Percentiles rank a stretch among this genome's conserved stretches.
These are phyloP conservation scores for Silene noctiflora DNA, from an alignment of 179 eudicot genomes.

Conservation along the genomic window DNA sequence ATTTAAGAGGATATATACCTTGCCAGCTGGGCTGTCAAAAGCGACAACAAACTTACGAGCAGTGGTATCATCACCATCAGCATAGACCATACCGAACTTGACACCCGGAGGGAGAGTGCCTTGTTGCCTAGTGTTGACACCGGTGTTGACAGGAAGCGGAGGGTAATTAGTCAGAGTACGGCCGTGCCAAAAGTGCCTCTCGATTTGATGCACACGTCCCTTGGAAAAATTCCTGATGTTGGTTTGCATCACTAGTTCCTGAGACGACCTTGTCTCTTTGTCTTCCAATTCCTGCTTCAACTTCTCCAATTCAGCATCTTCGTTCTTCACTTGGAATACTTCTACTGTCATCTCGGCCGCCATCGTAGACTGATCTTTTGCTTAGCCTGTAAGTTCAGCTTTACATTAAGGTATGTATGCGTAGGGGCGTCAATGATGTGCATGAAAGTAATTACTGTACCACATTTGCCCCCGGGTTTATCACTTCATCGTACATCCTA, in stretches of 20 bases:
- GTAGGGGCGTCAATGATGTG: no score
- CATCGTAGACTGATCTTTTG: neutral
- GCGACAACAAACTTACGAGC: slow-evolving; percentile 12
- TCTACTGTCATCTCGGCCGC: neutral
- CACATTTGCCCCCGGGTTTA: no score
- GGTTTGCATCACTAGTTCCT: neutral
- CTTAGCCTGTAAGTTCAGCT: no score
- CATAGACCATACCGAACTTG: neutral
- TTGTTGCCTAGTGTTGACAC: neutral
- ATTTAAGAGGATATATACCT: no score
- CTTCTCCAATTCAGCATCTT: neutral
- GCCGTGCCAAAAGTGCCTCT: neutral
- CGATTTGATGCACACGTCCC: neutral
- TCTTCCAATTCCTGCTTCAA: neutral
- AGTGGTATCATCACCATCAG: neutral
- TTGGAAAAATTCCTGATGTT: neutral
- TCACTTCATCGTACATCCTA: no score
- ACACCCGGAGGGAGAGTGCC: neutral
- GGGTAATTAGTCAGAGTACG: neutral
- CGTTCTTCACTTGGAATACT: neutral
- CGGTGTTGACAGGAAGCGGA: neutral
- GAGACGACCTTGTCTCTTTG: neutral
- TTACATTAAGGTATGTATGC: no score
- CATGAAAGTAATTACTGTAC: no score
- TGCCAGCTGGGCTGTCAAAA: neutral